phyloP scores from a whole-genome alignment of 2,329 filamentous ascomycete species.

The Cladophialophora carrionii region DNA sequence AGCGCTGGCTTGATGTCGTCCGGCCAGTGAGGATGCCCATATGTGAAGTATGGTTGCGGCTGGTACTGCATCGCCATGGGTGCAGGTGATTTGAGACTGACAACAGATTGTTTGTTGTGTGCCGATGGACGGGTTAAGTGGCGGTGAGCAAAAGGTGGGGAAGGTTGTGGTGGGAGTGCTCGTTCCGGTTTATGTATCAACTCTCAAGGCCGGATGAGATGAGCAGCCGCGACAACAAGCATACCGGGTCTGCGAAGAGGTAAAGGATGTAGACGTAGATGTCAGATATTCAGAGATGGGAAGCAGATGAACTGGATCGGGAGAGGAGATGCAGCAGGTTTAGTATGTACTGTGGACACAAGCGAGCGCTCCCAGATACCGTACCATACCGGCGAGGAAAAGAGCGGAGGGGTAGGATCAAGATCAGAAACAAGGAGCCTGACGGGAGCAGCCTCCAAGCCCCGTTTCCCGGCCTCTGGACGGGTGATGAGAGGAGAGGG shows the following conservation, averaged over 20 bases:
- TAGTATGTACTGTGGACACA: conserved; percentile 25
- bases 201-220: conserved; percentile 9
- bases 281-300: conserved; percentile 21
- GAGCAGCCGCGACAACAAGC: conserved; percentile 16
- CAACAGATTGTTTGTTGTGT: conserved; percentile 25
- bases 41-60: conserved; percentile 48
- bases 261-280: conserved; percentile 13
- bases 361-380: conserved; percentile 22
- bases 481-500: conserved; percentile 19
- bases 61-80: conserved; percentile 47
- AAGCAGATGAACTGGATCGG: conserved; percentile 23
- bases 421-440: conserved; percentile 30
- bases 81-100: conserved; percentile 18
- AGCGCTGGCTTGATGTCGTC: conserved; percentile 49
- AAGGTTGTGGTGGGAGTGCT: conserved; percentile 24
- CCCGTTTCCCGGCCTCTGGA: conserved; percentile 25
- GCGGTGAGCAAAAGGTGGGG: conserved; percentile 33
- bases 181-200: conserved; percentile 9
- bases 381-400: conserved; percentile 30
- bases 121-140: conserved; percentile 28
- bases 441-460: conserved; percentile 20
- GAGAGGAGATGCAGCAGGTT: conserved; percentile 25
- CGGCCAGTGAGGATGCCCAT: conserved; percentile 49
- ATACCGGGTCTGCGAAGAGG: conserved; percentile 12
- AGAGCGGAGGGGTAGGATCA: conserved; percentile 22